Evolutionary conservation across 2,329 filamentous ascomycete species (phyloP), one percentile per base, ranked within the genome.

Genomic region (Cercospora sp.): DNA sequence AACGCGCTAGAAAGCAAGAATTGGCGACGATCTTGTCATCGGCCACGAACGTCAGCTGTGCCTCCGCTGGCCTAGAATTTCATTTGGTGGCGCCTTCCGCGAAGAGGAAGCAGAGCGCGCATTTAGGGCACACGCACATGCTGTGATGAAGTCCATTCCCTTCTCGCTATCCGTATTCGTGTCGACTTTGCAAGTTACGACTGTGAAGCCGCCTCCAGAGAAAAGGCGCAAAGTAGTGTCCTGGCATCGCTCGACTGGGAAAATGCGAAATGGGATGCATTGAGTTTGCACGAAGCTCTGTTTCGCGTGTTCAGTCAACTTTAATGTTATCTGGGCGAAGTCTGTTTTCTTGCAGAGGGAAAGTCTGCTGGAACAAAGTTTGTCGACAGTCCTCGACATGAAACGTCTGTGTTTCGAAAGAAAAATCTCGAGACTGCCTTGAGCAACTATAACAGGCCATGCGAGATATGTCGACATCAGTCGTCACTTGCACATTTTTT

Each of bases 1-100:
- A 36, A 60, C 63, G 40, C 63, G 23, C 53, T 48, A 66, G 60
- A 53, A 12, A 57, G 67, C 61, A 66, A 66, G 40, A 45, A 55
- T 66, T 55, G 62, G 48, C 68, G 65, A 61, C 59, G 59, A 70
- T 66, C 68, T 55, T 59, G 58, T 60, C 63, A 55, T 68, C 65
- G 63, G 58, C 51, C 63, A 45, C 53, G 59, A 55, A 70, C 66
- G 63, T 70, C 68, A 70, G 65, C 63, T 68, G 55, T 64, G 16
- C 36, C 31, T 40, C 59, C 36, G 42, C 53, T 57, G 53, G 53
- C 53, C 53, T 31, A 31, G 23, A 26, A 57, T 57, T 30, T 48
- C 42, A 48, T 31, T 57, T 51, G 16, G 63, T 58, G 53, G 53
- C 53, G 20, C 23, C 48, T 40, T 20, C 42, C n/a, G 45, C 45